These are phyloP conservation scores for Candida sanyiensis DNA, from an alignment of 805 yeast genomes.

Conservation along the genomic window DNA sequence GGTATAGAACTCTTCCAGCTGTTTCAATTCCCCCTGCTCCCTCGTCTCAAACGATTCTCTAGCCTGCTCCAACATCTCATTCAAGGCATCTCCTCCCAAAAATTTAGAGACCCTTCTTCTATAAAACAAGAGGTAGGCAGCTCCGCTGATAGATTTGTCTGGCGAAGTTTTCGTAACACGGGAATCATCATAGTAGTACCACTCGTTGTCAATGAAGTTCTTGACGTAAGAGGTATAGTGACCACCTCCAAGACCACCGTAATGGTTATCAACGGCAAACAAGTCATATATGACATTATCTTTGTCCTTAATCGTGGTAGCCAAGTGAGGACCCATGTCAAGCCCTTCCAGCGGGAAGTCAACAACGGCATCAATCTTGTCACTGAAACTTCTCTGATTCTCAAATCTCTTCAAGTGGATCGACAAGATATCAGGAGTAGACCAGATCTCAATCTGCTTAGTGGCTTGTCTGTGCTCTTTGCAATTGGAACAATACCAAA, in stretches of 20 bases:
- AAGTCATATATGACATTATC: slow-evolving; percentile 62
- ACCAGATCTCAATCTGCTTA: slow-evolving; percentile 87
- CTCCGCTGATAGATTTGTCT: slow-evolving; percentile 55
- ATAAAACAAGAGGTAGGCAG: slow-evolving; percentile 86
- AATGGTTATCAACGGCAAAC: slow-evolving; percentile 91
- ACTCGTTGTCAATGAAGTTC: slow-evolving; percentile 65
- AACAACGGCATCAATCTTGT: slow-evolving; percentile 79
- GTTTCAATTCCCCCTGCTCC: slow-evolving; percentile 19
- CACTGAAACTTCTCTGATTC: slow-evolving; percentile 77
- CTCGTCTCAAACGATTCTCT: slow-evolving; percentile 29
- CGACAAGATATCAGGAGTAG: slow-evolving; percentile 84
- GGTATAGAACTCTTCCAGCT: slow-evolving; percentile 25
- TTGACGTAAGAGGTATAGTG: slow-evolving; percentile 90
- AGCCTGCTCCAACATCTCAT: slow-evolving; percentile 37
- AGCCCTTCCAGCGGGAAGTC: slow-evolving; percentile 83
- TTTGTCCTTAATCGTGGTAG: slow-evolving; percentile 25
- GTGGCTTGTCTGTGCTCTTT: slow-evolving; percentile 87
- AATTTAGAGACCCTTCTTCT: slow-evolving; percentile 40
- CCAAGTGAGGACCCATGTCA: slow-evolving; percentile 61
- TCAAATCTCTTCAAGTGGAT: slow-evolving; percentile 90
- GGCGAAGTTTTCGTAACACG: slow-evolving; percentile 60
- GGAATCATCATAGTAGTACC: slow-evolving; percentile 92
- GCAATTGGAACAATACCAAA: slow-evolving; percentile 92
- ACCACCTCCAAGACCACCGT: slow-evolving; percentile 95
- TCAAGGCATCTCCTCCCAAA: slow-evolving; percentile 45